Base-by-base conservation (phyloP, 805 yeast genomes). In the Grigorovia humatica region DNA sequence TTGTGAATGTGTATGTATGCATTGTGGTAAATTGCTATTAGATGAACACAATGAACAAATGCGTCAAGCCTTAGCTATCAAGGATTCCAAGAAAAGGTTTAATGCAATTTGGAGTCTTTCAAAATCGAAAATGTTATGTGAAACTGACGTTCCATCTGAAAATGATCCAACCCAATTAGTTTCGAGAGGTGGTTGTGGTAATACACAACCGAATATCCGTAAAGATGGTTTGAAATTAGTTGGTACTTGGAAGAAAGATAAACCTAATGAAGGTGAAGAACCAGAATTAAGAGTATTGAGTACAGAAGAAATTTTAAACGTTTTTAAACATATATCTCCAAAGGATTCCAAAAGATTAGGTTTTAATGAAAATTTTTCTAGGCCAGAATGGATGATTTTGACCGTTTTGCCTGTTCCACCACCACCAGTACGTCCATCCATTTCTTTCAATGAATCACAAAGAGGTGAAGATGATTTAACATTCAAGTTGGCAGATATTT, bases 371-470 rank as follows among this genome's bases (percentile, higher is more conserved):
- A 79, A 81, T 59, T 88, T 89, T 42, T 96, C 97, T 47, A 77
- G 97, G 58, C 99, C 98, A 4, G 98, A 91, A 70, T 88, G 85
- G 77, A 91, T 89, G 66, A 80, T 93, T 43, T 93, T 99, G 99
- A 80, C 96, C 63, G 93, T 90, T 65, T 76, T 93, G 50, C 99
- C 99, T 0, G 98, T 98, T 0, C 99, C 99, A 1, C 99, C 99
- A 0, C 96, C 93, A 18, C 93, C 99, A 75, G 93, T 93, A 51
- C 80, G 99, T 58, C 99, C 99, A 2, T 90, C 98, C 5, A 98
- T 93, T 38, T 75, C 82, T 73, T 88, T 88, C 90, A 88, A 87
- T 65, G 95, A 86, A 57, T 78, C 83, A 6, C 81, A 85, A 29
- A 91, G 95, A 35, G 93, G 93, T 69, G 99, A 93, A 72, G 99